Base-by-base conservation (phyloP, 352 stramenopile species). In the Phytophthora citrophthora region DNA sequence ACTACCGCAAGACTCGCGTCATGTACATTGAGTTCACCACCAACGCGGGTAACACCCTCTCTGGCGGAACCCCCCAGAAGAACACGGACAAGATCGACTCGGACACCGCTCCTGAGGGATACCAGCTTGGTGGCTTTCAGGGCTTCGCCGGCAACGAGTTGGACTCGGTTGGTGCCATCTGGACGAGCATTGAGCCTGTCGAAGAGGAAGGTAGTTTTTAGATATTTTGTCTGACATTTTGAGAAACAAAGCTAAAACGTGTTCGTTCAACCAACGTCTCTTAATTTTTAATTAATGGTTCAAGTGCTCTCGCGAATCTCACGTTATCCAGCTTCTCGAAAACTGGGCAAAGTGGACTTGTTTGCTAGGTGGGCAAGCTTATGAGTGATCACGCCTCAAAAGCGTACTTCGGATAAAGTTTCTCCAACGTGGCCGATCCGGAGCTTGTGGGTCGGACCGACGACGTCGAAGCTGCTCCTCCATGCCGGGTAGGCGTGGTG, bases 401-500 rank as follows among this genome's bases (percentile, higher is more conserved):
- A 76, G 61, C 9, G 58, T 73, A 24, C 32, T 54, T n/a, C 63
- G 68, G n/a, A 76, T 60, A 52, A 76, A 73, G 9, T 64, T 70
- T 15, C 69, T 45, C 64, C 64, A 73, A 5, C 58, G 45, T 3
- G 58, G 54, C 10, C 61, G 68, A 2, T 71, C 54, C 0, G 46
- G 49, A 1, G 34, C 23, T 61, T 64, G 53, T 6, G 64, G 44
- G 43, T 74, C 68, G 3, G 64, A 77, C 13, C 58, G 64, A 40
- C 68, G 68, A 45, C 43, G 68, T 50, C 46, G 54, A 29, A 70
- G 40, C 41, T 71, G 58, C 11, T 52, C 20, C 40, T 72, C 54
- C 34, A 61, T 44, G 9, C 24, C 44, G 13, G 50, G 23, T 16
- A 61, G 23, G 3, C 39, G 54, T 7, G 50, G 44, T n/a, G 59